Evolutionary conservation across 2,329 filamentous ascomycete species (phyloP).

Genomic region (Cladophialophora bantiana): DNA sequence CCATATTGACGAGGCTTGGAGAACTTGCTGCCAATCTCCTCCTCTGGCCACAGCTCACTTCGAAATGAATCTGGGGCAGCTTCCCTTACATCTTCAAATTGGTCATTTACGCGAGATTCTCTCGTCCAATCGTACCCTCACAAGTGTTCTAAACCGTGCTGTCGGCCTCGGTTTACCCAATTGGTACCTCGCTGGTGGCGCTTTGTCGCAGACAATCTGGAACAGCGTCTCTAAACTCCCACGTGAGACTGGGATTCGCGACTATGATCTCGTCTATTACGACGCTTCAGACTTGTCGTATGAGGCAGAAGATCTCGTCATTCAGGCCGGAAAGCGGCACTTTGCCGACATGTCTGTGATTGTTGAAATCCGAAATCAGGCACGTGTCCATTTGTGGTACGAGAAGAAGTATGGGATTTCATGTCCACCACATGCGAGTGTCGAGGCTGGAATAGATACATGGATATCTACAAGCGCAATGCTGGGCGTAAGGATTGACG

Average conservation of each 20-base stretch:
- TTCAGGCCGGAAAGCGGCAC: background rate
- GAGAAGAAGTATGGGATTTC: background rate
- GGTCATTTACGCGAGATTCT: background rate
- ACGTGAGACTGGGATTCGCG: background rate
- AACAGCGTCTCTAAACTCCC: background rate
- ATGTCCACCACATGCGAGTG: background rate
- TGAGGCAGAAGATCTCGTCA: background rate
- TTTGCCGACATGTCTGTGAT: background rate
- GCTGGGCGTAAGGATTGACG: background rate
- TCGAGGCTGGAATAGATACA: background rate
- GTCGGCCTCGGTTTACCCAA: background rate
- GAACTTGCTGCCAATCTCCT: too few species aligned
- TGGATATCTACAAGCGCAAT: conserved; percentile 3
- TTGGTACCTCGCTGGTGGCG: background rate
- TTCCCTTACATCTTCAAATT: background rate
- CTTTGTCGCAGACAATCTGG: background rate
- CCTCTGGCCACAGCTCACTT: background rate
- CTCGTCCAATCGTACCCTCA: background rate
- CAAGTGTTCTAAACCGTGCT: background rate
- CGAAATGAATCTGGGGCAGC: background rate
- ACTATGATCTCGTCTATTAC: conserved; percentile 7
- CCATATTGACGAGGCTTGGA: too few species aligned
- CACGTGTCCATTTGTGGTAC: background rate
- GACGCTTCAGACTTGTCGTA: conserved; percentile 1
- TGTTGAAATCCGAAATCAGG: background rate